Percentiles rank a stretch among this genome's conserved stretches.
Conservation (phyloP, 2,329 filamentous ascomycete species). For the Neofusicoccum ribis region DNA sequence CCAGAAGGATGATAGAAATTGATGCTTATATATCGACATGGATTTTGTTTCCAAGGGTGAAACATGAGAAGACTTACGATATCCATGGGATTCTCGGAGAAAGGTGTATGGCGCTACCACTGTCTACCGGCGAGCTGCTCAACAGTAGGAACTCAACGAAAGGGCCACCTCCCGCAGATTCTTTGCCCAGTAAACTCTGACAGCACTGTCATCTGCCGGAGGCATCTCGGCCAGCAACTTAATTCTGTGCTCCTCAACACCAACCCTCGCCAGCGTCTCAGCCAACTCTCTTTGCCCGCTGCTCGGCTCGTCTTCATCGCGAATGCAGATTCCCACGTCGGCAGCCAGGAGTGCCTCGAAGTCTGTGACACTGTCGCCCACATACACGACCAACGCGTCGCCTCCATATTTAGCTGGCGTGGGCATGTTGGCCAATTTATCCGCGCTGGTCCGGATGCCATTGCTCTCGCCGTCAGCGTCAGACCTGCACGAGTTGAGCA, state of each 20-base stretch:
- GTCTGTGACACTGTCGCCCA: conserved; percentile 52
- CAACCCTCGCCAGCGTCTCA: conserved; percentile 35
- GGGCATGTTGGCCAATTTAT: conserved; percentile 39
- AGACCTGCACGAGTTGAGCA: conserved; percentile 22
- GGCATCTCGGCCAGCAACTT: conserved; percentile 18
- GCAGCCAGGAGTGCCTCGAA: conserved; percentile 47
- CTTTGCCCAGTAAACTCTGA: conserved; percentile 5
- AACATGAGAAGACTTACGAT: too few species aligned
- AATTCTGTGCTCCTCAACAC: conserved; percentile 24
- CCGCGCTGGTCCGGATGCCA: conserved; percentile 39
- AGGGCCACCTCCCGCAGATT: conserved; percentile 5
- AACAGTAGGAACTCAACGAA: conserved; percentile 6
- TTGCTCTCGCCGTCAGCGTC: conserved; percentile 19
- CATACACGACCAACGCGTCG: conserved; percentile 38
- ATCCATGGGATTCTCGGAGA: too few species aligned
- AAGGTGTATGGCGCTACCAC: too few species aligned
- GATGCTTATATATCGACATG: too few species aligned
- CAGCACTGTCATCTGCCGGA: conserved; percentile 2
- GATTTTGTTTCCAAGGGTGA: too few species aligned
- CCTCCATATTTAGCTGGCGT: conserved; percentile 20
- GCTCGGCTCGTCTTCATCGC: conserved; percentile 38
- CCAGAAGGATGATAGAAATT: too few species aligned
- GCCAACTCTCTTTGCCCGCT: conserved; percentile 35
- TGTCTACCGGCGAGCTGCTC: background rate
- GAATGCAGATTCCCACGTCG: conserved; percentile 49